Base-by-base conservation (phyloP, 2,329 filamentous ascomycete genomes). In the Sporothrix luriei region DNA sequence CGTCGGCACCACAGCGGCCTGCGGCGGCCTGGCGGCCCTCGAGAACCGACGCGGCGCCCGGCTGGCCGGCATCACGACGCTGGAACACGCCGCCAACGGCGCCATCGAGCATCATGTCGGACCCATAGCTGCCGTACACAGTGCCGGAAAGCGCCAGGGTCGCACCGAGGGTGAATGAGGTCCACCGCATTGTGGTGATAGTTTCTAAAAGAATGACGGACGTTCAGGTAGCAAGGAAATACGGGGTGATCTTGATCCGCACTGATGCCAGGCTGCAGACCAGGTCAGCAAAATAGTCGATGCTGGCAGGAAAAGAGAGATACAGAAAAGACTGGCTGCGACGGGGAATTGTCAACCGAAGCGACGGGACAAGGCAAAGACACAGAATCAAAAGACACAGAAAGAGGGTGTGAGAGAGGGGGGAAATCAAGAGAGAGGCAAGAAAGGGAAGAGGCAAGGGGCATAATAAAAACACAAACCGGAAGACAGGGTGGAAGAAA, bases 1-100 rank as follows among this genome's bases (percentile, higher is more conserved):
- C 59, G 40, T 72, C 70, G 2, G 68, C 11, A 46, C 71, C 72
- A 51, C 72, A 73, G 7, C 64, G 67, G 26, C 68, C 71, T 0
- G 67, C 65, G 19, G 49, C 68, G 26, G 49, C 70, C 21, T 69
- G 68, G 10, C 70, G 48, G 19, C 33, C 48, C 55, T 46, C 24
- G 3, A 70, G 65, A 14, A 66, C 14, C 24, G 43, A 46, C 6
- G 21, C 40, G 7, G 40, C 59, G n/a, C 29, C 68, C 9, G 26
- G 21, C 4, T 61, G 66, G 21, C 40, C 61, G 2, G 51, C 6
- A 2, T 55, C 29, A 43, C 29, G 59, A 16, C 66, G 69, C 46
- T 68, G 66, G 49, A 55, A 65, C 7, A 66, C 24, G 21, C 9
- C 26, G 16, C 68, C 68, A 55, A 69, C 29, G 24, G 55, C 54